A percentile compares a stretch with the other conserved stretches of the same genome.
phyloP scores from a whole-genome alignment of 2,329 filamentous ascomycete species.

The Xylaria digitata region DNA sequence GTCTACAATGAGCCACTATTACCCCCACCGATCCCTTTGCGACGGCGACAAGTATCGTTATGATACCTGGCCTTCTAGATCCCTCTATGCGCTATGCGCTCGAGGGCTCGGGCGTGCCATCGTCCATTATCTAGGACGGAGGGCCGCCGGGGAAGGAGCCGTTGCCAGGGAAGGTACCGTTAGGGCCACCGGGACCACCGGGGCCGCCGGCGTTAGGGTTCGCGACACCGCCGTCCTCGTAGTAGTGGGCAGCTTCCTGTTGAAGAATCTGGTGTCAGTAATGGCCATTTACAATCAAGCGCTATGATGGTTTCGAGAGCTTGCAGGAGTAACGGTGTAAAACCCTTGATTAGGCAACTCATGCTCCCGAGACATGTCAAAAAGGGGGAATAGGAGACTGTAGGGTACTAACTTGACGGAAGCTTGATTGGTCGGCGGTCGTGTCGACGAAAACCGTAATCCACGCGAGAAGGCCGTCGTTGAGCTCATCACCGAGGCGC shows the following conservation, averaged over 20 bases:
- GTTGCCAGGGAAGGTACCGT: slow-evolving; percentile 11
- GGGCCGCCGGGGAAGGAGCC: slow-evolving; percentile 5
- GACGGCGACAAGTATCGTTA: neutral
- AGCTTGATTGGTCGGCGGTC: slow-evolving; percentile 45
- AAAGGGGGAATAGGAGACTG: neutral
- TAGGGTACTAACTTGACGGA: slow-evolving; percentile 26
- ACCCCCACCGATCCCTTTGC: neutral
- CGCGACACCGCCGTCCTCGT: slow-evolving; percentile 44
- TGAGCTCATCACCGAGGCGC: slow-evolving; percentile 62
- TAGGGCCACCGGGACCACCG: slow-evolving; percentile 2
- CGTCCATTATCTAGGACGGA: slow-evolving; percentile 9
- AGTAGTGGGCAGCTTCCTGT: slow-evolving; percentile 44
- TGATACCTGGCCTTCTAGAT: too few relatives aligned
- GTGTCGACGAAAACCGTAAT: slow-evolving; percentile 61
- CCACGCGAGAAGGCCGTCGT: slow-evolving; percentile 62
- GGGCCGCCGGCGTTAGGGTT: slow-evolving; percentile 36
- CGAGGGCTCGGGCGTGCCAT: neutral
- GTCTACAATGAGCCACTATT: neutral
- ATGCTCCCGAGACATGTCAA: too few relatives aligned
- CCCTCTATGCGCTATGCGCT: neutral
- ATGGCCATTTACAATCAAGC: neutral
- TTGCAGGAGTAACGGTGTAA: too few relatives aligned
- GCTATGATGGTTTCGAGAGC: too few relatives aligned
- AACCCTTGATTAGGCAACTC: too few relatives aligned
- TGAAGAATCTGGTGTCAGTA: neutral